Evolutionary conservation across 1,139 yeast genomes (phyloP), one percentile per base, ranked within the genome.

Genomic region (Candida sp.): DNA sequence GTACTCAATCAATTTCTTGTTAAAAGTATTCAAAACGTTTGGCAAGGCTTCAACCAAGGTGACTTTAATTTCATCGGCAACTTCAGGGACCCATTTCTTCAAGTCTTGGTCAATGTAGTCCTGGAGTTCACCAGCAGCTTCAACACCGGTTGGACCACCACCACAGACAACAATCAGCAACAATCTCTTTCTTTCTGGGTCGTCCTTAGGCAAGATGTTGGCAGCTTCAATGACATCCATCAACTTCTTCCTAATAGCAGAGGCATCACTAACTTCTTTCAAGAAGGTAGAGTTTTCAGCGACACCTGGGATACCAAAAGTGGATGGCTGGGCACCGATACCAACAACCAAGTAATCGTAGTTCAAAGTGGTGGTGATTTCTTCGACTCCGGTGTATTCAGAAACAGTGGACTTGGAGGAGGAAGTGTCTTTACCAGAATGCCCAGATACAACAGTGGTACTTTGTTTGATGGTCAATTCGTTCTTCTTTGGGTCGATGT

Each of bases 131-230:
- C 96, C 98, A 58, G 97, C 97, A 64, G 90, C 89, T 71, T 92
- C 98, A 56, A 92, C 97, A 73, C 98, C 98, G 49, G 97, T 92
- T 66, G 98, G 97, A 56, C 97, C 97, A 68, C 97, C 97, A 62
- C 97, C 97, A 58, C 93, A 96, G 55, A 91, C 94, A 54, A 91
- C 92, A 61, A 92, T 85, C 57, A 87, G 87, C 62, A 91, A 80
- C 61, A 91, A 79, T 69, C 96, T 81, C 75, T 86, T 84, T 72
- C 97, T 84, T 68, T 88, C 94, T 32, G 85, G 85, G 62, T 88
- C 91, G 54, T 83, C 88, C 58, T 80, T 77, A 47, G 93, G 88
- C 67, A 88, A 81, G 63, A 88, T 81, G 57, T 90, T 84, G 42
- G 96, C 96, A 59, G 88, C 86, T 73, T 90, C 96, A 65, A 90